Conservation (phyloP, 352 stramenopile species). For the Pythium sukuiense region DNA sequence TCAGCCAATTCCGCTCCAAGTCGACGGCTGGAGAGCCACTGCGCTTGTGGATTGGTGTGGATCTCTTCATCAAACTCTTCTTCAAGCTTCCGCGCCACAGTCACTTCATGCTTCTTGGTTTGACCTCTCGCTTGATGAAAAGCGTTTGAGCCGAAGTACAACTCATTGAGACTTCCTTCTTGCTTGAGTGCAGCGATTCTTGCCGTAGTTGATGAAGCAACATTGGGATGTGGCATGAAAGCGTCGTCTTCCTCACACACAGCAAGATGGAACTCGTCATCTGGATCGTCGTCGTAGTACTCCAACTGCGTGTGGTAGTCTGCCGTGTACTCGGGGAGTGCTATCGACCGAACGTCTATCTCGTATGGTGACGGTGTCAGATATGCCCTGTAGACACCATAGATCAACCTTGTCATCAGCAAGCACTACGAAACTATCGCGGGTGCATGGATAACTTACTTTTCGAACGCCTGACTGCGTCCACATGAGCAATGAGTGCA, state of each 20-base stretch:
- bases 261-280: background rate
- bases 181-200: background rate
- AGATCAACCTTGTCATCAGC: too few relatives aligned
- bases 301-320: background rate
- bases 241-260: background rate
- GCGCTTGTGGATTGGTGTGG: background rate
- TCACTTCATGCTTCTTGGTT: background rate
- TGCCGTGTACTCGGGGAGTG: background rate
- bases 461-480: background rate
- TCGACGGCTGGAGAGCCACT: slow-evolving; percentile 25
- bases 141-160: background rate
- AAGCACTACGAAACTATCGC: too few relatives aligned
- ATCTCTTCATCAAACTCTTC: background rate
- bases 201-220: background rate
- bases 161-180: background rate
- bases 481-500: slow-evolving; percentile 7
- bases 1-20: slow-evolving; percentile 2
- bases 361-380: background rate
- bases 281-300: background rate
- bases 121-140: background rate
- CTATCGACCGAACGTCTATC: background rate
- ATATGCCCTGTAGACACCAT: background rate
- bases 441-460: background rate
- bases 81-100: background rate
- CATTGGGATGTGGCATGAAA: background rate